phyloP scores from a whole-genome alignment of 345 rosid species.

The Populus pruinosa region DNA sequence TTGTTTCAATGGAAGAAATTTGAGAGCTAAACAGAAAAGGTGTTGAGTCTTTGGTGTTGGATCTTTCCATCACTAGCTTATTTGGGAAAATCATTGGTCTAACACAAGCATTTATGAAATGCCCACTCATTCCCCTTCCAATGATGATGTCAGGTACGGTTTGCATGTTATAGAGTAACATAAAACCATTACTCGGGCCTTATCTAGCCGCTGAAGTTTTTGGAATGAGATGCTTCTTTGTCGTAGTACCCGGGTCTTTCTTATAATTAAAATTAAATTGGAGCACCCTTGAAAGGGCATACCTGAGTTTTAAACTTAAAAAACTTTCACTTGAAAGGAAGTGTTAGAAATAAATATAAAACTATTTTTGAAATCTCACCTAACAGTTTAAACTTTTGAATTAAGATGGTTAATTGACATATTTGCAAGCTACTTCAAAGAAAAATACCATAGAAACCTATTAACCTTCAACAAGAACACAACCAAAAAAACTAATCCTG shows the following conservation, averaged over 20 bases:
- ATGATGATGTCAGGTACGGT: background rate
- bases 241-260: too few species aligned
- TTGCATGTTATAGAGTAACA: background rate
- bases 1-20: background rate
- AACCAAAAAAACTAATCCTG: background rate
- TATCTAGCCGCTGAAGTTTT: too few species aligned
- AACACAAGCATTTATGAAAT: background rate
- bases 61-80: background rate
- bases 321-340: too few species aligned
- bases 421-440: background rate
- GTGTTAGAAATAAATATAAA: too few species aligned
- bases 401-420: too few species aligned
- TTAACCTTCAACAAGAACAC: background rate
- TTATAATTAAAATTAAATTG: too few species aligned
- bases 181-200: too few species aligned
- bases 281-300: too few species aligned
- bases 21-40: background rate
- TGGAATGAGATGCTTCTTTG: too few species aligned
- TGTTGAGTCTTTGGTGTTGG: background rate
- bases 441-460: background rate
- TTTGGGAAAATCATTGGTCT: background rate
- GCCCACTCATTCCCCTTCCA: background rate
- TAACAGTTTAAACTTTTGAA: too few species aligned
- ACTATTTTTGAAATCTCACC: too few species aligned
- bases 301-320: too few species aligned